Evolutionary conservation across 2,329 filamentous ascomycete genomes (phyloP).

Genomic region (Exophiala lecanii-corni): DNA sequence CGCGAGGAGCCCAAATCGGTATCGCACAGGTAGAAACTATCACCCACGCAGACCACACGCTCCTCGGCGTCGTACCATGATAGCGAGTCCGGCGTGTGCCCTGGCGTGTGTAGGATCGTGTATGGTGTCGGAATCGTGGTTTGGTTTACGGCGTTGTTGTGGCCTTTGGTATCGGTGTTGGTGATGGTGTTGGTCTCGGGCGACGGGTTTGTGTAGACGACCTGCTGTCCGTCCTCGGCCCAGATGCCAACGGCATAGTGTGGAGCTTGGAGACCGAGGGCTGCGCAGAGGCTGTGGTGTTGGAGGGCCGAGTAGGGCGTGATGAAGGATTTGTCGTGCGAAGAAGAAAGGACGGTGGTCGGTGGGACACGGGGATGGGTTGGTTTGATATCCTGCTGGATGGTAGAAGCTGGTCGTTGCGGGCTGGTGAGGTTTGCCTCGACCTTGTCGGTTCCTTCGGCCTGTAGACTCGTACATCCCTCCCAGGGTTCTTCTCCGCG

Average conservation of each 20-base stretch:
- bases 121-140: constrained; percentile 14
- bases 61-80: constrained; percentile 23
- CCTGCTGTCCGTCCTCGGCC: constrained; percentile 16
- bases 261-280: constrained; percentile 16
- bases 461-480: neutral
- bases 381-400: too few relatives aligned
- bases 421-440: neutral
- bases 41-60: constrained; percentile 19
- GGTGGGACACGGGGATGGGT: too few relatives aligned
- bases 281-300: constrained; percentile 20
- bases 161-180: neutral
- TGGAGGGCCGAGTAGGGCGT: constrained; percentile 23
- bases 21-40: constrained; percentile 25
- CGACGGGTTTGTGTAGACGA: constrained; percentile 1
- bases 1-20: too few relatives aligned
- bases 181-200: neutral
- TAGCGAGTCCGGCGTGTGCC: constrained; percentile 26
- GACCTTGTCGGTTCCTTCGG: neutral
- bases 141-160: neutral
- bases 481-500: neutral
- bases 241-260: constrained; percentile 19
- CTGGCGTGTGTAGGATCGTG: constrained; percentile 21
- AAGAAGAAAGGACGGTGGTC: constrained; percentile 21
- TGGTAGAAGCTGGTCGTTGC: neutral
- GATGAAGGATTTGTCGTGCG: constrained; percentile 16